Conservation (phyloP, 352 stramenopile species). For the Blastocystis hominis region DNA sequence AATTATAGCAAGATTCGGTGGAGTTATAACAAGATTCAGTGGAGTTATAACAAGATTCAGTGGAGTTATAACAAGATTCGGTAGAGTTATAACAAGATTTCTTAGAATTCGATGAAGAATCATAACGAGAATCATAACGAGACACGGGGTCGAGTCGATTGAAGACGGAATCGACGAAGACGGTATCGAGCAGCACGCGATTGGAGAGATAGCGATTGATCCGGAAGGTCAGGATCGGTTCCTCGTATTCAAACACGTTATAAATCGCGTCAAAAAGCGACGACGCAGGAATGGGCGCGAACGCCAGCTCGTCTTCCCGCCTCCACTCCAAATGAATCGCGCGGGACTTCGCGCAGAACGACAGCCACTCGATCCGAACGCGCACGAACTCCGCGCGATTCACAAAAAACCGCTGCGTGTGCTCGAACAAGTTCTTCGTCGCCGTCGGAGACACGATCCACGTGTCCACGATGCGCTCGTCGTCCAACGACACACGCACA, state of each 20-base stretch:
- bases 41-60: neutral
- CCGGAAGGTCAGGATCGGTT: neutral
- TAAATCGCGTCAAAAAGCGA: neutral
- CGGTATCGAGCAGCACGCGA: neutral
- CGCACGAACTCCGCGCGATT: neutral
- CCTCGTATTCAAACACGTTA: neutral
- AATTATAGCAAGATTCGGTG: neutral
- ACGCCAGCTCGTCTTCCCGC: neutral
- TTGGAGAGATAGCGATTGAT: conserved; percentile 10
- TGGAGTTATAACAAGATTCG: neutral
- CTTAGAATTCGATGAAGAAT: no score
- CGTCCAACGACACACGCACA: neutral
- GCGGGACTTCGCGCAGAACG: neutral
- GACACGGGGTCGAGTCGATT: no score
- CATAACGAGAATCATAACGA: no score
- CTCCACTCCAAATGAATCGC: conserved; percentile 20
- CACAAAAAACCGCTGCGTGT: neutral
- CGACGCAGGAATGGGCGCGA: neutral
- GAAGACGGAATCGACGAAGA: neutral
- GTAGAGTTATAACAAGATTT: no score
- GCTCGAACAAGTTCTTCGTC: neutral
- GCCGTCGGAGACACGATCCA: neutral
- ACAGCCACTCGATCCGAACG: neutral
- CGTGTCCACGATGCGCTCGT: neutral
- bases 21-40: neutral